Evolutionary conservation across 2,329 filamentous ascomycete genomes (phyloP), one percentile per base, ranked within the genome.

Genomic region (Teratosphaeria pseudoeucalypti): DNA sequence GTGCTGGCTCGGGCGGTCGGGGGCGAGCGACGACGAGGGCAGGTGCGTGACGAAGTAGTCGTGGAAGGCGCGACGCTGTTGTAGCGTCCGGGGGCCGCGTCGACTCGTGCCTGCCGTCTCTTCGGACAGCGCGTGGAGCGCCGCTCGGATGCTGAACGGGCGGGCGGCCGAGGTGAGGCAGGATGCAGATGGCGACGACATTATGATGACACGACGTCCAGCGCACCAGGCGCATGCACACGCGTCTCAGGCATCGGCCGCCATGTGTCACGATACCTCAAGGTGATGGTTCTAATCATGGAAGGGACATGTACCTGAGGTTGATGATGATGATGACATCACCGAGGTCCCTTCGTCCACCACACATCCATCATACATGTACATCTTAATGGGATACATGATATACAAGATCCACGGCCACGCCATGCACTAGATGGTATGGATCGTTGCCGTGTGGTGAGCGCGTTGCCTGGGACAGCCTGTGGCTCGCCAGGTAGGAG

Each of bases 41-140:
- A 99, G 82, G 73, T 96, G 90, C 9, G 94, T 96, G 61, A 97
- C 90, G 74, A 99, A 99, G 78, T 99, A 97, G 68, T 95, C 91
- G 77, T 96, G 91, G 74, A 97, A 97, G 63, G 66, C 67, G 60
- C 78, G 74, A 27, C 65, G 64, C 53, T 67, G 65, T 14, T 60
- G 29, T 2, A 32, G 29, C 29, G 29, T 6, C 29, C 7, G 29
- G 5, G 4, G 29, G 29, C 29, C 29, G 29, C 29, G 53, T 43
- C 34, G 57, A 55, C 47, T 43, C 60, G 39, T 34, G 9, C 52
- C 12, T 16, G 60, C 29, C 32, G 37, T 56, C 49, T 69, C 67
- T 55, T 59, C 60, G 59, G 69, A 64, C 54, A 70, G 57, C 32
- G 64, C 58, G 37, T 63, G 65, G 52, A 72, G 61, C 55, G 70